A percentile compares a stretch with the other conserved stretches of the same genome.
Evolutionary conservation across 2,329 filamentous ascomycete species (phyloP).

Genomic region (Xylaria hypoxylon): DNA sequence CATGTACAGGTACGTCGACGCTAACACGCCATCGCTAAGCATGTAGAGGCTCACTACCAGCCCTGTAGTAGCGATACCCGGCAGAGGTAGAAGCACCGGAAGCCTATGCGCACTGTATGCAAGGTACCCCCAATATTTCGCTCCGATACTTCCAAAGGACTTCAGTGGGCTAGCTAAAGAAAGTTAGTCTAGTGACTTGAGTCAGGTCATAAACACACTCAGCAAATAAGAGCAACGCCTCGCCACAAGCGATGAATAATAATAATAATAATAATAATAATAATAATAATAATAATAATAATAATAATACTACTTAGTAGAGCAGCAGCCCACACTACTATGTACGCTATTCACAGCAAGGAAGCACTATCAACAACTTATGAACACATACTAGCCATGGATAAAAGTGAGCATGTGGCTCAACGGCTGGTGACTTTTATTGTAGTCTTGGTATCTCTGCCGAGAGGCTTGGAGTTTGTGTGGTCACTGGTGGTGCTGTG

Average conservation of each 20-base stretch:
- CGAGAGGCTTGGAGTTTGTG: background rate
- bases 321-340: background rate
- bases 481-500: too few species aligned
- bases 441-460: background rate
- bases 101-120: slow-evolving; percentile 29
- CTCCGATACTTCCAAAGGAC: slow-evolving; percentile 15
- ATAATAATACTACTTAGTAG: slow-evolving; percentile 5
- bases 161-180: slow-evolving; percentile 3
- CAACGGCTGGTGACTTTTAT: slow-evolving; percentile 5
- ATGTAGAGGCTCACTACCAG: slow-evolving; percentile 23
- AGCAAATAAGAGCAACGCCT: slow-evolving; percentile 31
- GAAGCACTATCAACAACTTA: background rate
- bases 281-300: slow-evolving; percentile 26
- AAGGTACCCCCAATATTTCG: slow-evolving; percentile 4
- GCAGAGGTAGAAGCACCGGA: background rate
- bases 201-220: slow-evolving; percentile 25
- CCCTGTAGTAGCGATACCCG: slow-evolving; percentile 31
- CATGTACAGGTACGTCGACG: slow-evolving; percentile 31
- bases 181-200: slow-evolving; percentile 21
- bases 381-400: slow-evolving; percentile 25
- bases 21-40: slow-evolving; percentile 11
- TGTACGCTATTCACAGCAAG: slow-evolving; percentile 10
- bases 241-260: slow-evolving; percentile 32
- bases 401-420: slow-evolving; percentile 20
- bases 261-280: slow-evolving; percentile 25